Percentiles rank a stretch among this genome's conserved stretches.
Evolutionary conservation across 805 yeast species (phyloP).

Genomic region (Vanderwaltozyma polyspora): DNA sequence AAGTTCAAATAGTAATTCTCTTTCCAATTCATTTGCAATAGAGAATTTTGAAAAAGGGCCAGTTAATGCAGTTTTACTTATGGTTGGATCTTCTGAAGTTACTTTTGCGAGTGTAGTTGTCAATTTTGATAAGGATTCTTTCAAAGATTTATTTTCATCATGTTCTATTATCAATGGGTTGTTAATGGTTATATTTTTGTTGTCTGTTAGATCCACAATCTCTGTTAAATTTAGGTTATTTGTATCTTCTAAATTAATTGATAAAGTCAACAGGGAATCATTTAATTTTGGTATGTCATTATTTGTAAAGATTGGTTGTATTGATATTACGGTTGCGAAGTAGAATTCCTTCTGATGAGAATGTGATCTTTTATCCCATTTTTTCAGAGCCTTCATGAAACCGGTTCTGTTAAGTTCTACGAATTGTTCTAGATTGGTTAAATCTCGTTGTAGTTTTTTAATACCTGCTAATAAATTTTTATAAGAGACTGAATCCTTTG

Average conservation of each 20-base stretch:
- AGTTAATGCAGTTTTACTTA: too few species aligned
- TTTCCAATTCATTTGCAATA: not conserved
- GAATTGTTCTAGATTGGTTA: conserved; percentile 82
- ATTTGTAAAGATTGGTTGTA: conserved; percentile 92
- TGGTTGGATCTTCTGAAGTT: too few species aligned
- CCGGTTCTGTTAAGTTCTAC: conserved; percentile 94
- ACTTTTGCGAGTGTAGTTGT: too few species aligned
- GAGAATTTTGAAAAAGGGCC: not conserved
- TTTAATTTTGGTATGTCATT: conserved; percentile 75
- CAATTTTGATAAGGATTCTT: not conserved
- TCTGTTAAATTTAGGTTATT: not conserved
- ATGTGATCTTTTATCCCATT: conserved; percentile 96
- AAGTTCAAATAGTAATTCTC: not conserved
- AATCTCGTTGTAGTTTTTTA: conserved; percentile 78
- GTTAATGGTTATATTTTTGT: not conserved
- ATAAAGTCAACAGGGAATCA: conserved; percentile 38
- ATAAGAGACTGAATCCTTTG: conserved; percentile 63
- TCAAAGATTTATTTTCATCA: too few species aligned
- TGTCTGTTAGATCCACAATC: not conserved
- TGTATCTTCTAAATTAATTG: conserved; percentile 3
- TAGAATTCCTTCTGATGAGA: conserved; percentile 90
- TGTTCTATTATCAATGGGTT: too few species aligned
- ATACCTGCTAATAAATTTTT: conserved; percentile 79
- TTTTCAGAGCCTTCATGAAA: conserved; percentile 86
- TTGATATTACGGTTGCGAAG: conserved; percentile 83